phyloP scores from a whole-genome alignment of 768 basidiomycete species.

The Coprinopsis strossmayeri region DNA sequence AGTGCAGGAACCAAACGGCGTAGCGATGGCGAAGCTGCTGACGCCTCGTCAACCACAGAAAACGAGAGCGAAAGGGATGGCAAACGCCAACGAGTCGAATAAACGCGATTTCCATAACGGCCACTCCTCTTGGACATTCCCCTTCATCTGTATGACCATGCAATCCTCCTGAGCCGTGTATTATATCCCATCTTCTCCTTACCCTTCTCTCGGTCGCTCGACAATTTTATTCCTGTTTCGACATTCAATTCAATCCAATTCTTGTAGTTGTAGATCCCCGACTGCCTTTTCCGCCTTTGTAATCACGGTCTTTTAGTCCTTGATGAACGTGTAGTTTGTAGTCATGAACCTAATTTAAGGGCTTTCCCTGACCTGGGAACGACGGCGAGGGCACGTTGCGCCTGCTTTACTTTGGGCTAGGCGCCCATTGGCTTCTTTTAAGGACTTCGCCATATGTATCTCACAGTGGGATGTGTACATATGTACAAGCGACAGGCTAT shows the following conservation, averaged over 20 bases:
- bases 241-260: not conserved
- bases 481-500: too few species aligned
- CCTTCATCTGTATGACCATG: not conserved
- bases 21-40: constrained; percentile 32
- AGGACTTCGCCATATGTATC: too few species aligned
- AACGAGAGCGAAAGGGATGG: constrained; percentile 26
- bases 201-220: not conserved
- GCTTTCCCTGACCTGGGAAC: too few species aligned
- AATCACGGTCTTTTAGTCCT: too few species aligned
- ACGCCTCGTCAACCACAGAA: constrained; percentile 18
- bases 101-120: not conserved
- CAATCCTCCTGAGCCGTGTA: constrained; percentile 2
- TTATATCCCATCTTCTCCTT: constrained; percentile 1
- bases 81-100: constrained; percentile 39
- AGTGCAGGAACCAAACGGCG: constrained; percentile 26
- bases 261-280: too few species aligned
- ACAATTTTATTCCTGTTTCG: not conserved
- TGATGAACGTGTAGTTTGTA: not conserved
- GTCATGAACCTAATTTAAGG: not conserved
- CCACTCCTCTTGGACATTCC: constrained; percentile 1
- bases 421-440: too few species aligned
- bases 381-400: too few species aligned
- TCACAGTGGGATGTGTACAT: too few species aligned
- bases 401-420: too few species aligned
- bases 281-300: too few species aligned